A percentile compares a stretch with the other conserved stretches of the same genome.
phyloP scores from a whole-genome alignment of 2,329 filamentous ascomycete species.

The Paecilomyces formosus region DNA sequence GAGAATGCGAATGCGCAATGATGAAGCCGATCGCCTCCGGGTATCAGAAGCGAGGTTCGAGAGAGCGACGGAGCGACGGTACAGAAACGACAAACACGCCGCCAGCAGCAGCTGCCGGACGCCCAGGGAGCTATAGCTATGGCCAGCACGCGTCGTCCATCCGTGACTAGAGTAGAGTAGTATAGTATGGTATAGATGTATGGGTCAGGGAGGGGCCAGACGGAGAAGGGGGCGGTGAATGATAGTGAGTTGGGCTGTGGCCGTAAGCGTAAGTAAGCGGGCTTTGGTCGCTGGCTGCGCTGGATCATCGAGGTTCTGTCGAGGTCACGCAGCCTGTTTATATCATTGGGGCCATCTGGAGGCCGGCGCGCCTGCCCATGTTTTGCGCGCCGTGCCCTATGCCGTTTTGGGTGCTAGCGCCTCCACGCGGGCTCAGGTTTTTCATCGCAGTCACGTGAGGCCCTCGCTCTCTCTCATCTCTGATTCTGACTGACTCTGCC shows the following conservation, averaged over 20 bases:
- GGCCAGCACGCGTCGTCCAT: neutral
- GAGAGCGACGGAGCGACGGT: too few species aligned
- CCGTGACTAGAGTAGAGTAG: too few species aligned
- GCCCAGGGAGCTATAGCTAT: neutral
- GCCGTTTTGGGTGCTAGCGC: conserved; percentile 16
- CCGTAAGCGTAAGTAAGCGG: neutral
- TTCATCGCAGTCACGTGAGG: conserved; percentile 18
- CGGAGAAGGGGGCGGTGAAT: neutral
- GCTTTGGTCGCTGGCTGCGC: neutral
- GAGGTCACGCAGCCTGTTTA: conserved; percentile 41
- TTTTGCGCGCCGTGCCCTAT: conserved; percentile 28
- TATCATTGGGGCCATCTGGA: conserved; percentile 35
- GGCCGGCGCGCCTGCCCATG: conserved; percentile 34
- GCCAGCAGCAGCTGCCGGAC: neutral
- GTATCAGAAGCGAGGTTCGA: neutral
- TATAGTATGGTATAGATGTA: neutral
- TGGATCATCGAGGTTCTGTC: conserved; percentile 17
- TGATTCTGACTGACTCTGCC: too few species aligned
- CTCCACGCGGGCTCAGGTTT: conserved; percentile 18
- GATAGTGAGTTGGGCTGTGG: too few species aligned
- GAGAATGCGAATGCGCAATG: neutral
- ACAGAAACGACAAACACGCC: conserved; percentile 1
- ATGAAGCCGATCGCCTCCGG: neutral
- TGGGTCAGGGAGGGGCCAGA: neutral
- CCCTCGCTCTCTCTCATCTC: too few species aligned